Evolutionary conservation across 176 grass and related monocot genomes (phyloP).

Genomic region (Paspalum notatum): DNA sequence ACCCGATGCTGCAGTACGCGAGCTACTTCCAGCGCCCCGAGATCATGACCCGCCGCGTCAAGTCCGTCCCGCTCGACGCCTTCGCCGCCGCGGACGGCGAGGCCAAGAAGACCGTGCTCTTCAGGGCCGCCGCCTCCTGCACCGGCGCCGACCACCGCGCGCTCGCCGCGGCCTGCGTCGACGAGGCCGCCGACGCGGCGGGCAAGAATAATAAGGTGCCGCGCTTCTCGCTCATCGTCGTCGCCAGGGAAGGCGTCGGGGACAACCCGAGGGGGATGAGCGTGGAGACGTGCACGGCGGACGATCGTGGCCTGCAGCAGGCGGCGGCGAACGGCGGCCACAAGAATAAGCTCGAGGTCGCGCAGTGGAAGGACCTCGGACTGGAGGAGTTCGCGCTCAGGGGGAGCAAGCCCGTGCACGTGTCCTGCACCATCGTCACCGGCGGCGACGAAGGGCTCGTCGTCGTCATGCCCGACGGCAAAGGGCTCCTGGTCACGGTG

Average conservation of each 20-base stretch:
- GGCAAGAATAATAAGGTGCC: neutral
- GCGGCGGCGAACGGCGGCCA: neutral
- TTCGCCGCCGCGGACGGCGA: neutral
- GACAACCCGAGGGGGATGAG: neutral
- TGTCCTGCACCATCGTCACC: slow-evolving; percentile 49
- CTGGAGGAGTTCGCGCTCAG: slow-evolving; percentile 60
- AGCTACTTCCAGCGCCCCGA: slow-evolving; percentile 58
- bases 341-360: neutral
- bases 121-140: neutral
- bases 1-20: slow-evolving; percentile 66
- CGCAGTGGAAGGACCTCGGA: slow-evolving; percentile 59
- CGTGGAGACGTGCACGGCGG: slow-evolving; percentile 43
- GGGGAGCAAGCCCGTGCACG: slow-evolving; percentile 60
- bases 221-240: slow-evolving; percentile 45
- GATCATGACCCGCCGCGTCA: slow-evolving; percentile 39
- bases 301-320: neutral
- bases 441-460: slow-evolving; percentile 48
- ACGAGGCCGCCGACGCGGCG: slow-evolving; percentile 29
- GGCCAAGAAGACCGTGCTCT: neutral
- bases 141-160: neutral
- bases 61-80: slow-evolving; percentile 51
- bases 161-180: slow-evolving; percentile 51
- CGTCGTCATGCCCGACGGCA: slow-evolving; percentile 50
- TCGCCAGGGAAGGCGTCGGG: slow-evolving; percentile 6
- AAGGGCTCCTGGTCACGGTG: slow-evolving; percentile 43